These are phyloP conservation scores for Prototheca wickerhamii DNA, from an alignment of 163 green algal species.

Conservation along the genomic window DNA sequence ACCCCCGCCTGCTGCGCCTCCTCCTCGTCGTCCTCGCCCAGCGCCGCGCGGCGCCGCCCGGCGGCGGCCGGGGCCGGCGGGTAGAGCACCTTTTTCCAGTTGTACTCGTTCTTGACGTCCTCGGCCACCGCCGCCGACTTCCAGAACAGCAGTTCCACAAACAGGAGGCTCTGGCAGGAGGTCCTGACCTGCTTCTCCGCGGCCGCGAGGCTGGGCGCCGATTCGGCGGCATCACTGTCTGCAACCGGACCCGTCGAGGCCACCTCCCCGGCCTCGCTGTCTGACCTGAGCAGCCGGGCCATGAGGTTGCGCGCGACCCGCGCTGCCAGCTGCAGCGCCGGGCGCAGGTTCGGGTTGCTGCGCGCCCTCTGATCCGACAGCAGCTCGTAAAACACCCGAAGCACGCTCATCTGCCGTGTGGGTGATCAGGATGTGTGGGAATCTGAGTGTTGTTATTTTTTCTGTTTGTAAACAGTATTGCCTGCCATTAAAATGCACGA, in stretches of 20 bases:
- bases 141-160: constrained; percentile 80
- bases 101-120: constrained; percentile 56
- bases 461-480: no score
- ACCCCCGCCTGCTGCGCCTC: no score
- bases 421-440: background rate
- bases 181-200: constrained; percentile 12
- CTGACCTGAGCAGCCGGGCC: background rate
- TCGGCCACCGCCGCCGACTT: constrained; percentile 37
- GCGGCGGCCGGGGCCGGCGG: background rate
- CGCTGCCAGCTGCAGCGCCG: background rate
- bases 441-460: no score
- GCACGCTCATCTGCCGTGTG: constrained; percentile 52
- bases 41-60: background rate
- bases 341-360: background rate
- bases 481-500: no score
- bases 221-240: background rate
- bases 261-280: background rate
- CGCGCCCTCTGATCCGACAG: constrained; percentile 37
- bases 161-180: constrained; percentile 38
- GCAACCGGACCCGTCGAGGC: background rate
- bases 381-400: constrained; percentile 63
- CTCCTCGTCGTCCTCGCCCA: constrained; percentile 10
- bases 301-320: constrained; percentile 9
- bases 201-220: background rate
- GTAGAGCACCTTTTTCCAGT: constrained; percentile 23